A percentile compares a stretch with the other conserved stretches of the same genome.
Conservation (phyloP, 2,329 filamentous ascomycete genomes). For the Pseudogymnoascus sp. region DNA sequence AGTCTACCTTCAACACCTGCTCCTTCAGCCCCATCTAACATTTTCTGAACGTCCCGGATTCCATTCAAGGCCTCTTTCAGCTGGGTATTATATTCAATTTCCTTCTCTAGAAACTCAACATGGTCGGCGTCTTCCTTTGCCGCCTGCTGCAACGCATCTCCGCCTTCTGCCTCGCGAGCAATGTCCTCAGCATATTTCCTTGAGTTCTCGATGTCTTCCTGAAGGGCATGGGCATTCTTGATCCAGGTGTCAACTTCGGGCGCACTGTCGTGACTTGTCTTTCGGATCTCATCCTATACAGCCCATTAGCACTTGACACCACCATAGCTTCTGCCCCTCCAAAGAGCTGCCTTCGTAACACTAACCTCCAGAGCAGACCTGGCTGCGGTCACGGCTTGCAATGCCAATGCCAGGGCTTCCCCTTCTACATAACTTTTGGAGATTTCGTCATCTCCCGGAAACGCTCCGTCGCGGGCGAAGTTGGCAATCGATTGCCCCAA, state of each 20-base stretch:
- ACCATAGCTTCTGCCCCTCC: not conserved
- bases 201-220: constrained; percentile 75
- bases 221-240: constrained; percentile 69
- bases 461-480: constrained; percentile 44
- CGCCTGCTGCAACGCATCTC: constrained; percentile 36
- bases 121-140: constrained; percentile 42
- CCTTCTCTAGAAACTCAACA: constrained; percentile 47
- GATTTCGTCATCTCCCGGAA: constrained; percentile 40
- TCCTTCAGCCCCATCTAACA: constrained; percentile 53
- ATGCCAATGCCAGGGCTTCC: constrained; percentile 33
- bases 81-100: constrained; percentile 51
- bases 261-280: constrained; percentile 66
- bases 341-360: not conserved
- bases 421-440: constrained; percentile 24
- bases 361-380: constrained; percentile 34
- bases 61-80: constrained; percentile 42
- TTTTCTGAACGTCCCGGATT: constrained; percentile 48
- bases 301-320: constrained; percentile 15
- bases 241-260: constrained; percentile 83
- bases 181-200: constrained; percentile 74
- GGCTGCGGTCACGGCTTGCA: constrained; percentile 35
- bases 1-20: constrained; percentile 46
- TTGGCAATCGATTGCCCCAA: constrained; percentile 54
- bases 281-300: constrained; percentile 58
- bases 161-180: constrained; percentile 63